Conservation (phyloP, 2,329 filamentous ascomycete species). For the Graphilbum fragrans region DNA sequence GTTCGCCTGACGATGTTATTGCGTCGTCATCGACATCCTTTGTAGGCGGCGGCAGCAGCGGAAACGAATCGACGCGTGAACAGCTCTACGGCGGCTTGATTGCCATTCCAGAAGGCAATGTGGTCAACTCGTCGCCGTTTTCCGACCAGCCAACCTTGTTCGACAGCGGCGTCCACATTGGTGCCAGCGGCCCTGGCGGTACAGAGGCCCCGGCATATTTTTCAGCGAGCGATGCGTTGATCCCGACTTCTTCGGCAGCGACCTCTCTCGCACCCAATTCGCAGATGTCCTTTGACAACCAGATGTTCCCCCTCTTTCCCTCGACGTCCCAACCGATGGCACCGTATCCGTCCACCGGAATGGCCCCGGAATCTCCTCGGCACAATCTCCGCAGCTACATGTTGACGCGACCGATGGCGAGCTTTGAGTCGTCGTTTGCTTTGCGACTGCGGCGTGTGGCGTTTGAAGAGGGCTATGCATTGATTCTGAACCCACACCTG, state of each 20-base stretch:
- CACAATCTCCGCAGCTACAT: neutral
- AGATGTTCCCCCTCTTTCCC: slow-evolving; percentile 4
- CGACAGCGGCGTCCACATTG: slow-evolving; percentile 42
- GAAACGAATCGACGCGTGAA: neutral
- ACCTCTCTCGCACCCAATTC: neutral
- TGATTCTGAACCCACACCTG: slow-evolving; percentile 39
- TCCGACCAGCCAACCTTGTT: slow-evolving; percentile 24
- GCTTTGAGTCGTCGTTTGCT: slow-evolving; percentile 34
- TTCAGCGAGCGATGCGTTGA: neutral
- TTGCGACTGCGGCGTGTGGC: slow-evolving; percentile 56
- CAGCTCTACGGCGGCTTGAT: slow-evolving; percentile 17
- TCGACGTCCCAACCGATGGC: neutral
- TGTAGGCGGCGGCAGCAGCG: no score
- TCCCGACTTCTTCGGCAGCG: neutral
- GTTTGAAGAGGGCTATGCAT: slow-evolving; percentile 47
- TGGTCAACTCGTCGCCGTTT: slow-evolving; percentile 1
- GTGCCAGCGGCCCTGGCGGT: neutral
- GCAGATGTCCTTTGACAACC: no score
- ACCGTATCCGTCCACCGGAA: neutral
- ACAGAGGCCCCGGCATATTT: neutral
- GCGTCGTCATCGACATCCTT: no score
- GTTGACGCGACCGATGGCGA: neutral
- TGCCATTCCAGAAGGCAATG: slow-evolving; percentile 11
- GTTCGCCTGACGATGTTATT: slow-evolving; percentile 5
- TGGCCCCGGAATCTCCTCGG: neutral